A percentile compares a stretch with the other conserved stretches of the same genome.
Conservation (phyloP, 352 stramenopile genomes). For the Pythium brachiatum region DNA sequence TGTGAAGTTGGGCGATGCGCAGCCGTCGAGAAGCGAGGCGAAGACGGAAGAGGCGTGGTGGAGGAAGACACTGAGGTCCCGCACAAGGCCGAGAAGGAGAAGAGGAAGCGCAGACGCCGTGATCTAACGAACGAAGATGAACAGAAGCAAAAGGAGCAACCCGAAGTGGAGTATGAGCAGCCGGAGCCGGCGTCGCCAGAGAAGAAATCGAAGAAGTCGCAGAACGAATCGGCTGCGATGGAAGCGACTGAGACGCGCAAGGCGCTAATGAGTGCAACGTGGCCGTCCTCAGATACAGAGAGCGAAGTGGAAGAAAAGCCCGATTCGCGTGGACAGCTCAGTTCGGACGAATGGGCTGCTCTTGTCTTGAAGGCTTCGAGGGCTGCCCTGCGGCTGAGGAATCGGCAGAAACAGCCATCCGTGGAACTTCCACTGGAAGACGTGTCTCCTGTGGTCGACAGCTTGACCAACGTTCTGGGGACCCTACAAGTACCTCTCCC, state of each 20-base stretch:
- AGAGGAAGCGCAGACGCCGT: background rate
- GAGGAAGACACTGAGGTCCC: background rate
- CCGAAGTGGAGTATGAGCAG: too few relatives aligned
- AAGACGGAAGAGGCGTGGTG: background rate
- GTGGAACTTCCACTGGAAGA: background rate
- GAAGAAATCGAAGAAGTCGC: background rate
- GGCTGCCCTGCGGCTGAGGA: background rate
- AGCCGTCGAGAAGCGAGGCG: background rate
- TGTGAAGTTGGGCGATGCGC: background rate
- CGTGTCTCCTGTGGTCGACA: background rate
- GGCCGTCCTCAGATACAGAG: slow-evolving; percentile 9
- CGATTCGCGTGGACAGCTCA: background rate
- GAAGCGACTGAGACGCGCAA: background rate
- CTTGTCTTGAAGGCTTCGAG: background rate
- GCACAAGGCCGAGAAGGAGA: background rate
- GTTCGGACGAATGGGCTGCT: background rate
- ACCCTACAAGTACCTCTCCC: background rate
- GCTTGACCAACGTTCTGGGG: background rate
- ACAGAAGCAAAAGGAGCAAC: too few relatives aligned
- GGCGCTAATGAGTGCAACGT: background rate
- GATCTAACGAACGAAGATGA: too few relatives aligned
- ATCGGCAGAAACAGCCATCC: background rate
- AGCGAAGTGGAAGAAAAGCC: slow-evolving; percentile 3
- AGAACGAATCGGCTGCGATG: slow-evolving; percentile 7
- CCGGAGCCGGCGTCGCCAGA: background rate